A percentile compares a stretch with the other conserved stretches of the same genome.
These are phyloP conservation scores for Microbotryum saponariae DNA, from an alignment of 1,284 basidiomycete species.

Conservation along the genomic window DNA sequence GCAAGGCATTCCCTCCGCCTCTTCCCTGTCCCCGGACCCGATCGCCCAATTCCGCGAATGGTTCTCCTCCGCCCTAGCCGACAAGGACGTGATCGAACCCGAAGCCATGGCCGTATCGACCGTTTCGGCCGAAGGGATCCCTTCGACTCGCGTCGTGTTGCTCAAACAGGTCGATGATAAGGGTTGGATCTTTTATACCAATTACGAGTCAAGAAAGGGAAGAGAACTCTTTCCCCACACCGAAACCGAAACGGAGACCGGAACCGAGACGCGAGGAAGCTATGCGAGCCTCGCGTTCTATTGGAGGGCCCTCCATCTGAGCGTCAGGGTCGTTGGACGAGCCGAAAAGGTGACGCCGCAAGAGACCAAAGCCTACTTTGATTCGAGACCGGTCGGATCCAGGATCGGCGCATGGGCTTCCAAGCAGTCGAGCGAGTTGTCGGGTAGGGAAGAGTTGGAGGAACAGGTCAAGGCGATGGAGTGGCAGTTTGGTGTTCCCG, in stretches of 20 bases:
- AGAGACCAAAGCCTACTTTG: slow-evolving; percentile 79
- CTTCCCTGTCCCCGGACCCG: slow-evolving; percentile 57
- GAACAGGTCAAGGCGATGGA: slow-evolving; percentile 56
- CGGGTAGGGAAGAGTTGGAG: slow-evolving; percentile 53
- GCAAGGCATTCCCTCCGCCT: slow-evolving; percentile 49
- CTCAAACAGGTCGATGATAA: slow-evolving; percentile 77
- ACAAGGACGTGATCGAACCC: slow-evolving; percentile 60
- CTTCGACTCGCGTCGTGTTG: slow-evolving; percentile 74
- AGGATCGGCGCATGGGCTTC: slow-evolving; percentile 88
- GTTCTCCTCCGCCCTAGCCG: slow-evolving; percentile 58
- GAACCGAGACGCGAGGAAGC: slow-evolving; percentile 31
- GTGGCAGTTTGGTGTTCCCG: slow-evolving; percentile 53
- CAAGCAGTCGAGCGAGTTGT: slow-evolving; percentile 70
- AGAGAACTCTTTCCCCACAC: slow-evolving; percentile 57
- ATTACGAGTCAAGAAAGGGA: slow-evolving; percentile 89
- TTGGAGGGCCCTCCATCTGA: slow-evolving; percentile 77
- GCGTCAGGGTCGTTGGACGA: slow-evolving; percentile 74
- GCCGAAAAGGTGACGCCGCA: slow-evolving; percentile 65
- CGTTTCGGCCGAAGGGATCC: slow-evolving; percentile 62
- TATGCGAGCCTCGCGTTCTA: slow-evolving; percentile 79
- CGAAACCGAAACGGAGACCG: slow-evolving; percentile 15
- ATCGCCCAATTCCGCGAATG: slow-evolving; percentile 74
- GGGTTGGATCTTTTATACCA: slow-evolving; percentile 94
- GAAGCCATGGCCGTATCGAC: slow-evolving; percentile 83
- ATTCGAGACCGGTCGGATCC: slow-evolving; percentile 71